phyloP scores from a whole-genome alignment of 2,329 filamentous ascomycete species.

The Akanthomyces muscarius region DNA sequence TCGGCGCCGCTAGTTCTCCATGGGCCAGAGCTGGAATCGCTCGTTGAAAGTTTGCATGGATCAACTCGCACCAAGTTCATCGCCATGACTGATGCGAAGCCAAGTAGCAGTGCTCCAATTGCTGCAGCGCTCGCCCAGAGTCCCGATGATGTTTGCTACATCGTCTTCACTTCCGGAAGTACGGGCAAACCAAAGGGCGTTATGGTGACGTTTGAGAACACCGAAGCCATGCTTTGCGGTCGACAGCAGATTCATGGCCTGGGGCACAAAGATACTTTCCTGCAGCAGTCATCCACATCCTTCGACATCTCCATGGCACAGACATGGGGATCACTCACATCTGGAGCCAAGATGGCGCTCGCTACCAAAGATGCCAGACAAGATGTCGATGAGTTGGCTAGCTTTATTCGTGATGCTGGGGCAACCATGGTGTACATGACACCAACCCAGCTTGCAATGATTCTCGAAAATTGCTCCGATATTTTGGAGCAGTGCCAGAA shows the following conservation, averaged over 20 bases:
- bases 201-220: conserved; percentile 9
- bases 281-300: conserved; percentile 2
- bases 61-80: neutral
- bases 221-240: conserved; percentile 6
- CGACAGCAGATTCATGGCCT: conserved; percentile 2
- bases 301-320: conserved; percentile 7
- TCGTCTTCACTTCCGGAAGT: conserved; percentile 9
- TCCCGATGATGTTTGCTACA: neutral
- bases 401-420: conserved; percentile 1
- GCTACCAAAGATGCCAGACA: neutral
- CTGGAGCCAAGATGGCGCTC: neutral
- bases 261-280: neutral
- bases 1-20: neutral
- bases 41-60: neutral
- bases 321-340: neutral
- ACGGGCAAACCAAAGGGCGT: conserved; percentile 8
- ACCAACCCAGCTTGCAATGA: conserved; percentile 8
- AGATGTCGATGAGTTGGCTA: neutral
- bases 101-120: neutral
- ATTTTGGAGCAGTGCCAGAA: neutral
- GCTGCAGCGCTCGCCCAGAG: no score
- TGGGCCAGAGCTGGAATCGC: neutral
- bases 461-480: conserved; percentile 3
- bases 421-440: conserved; percentile 10
- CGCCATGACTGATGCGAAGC: neutral